Percentiles rank a stretch among this genome's conserved stretches.
Conservation (phyloP, 164 flowering plant genomes). For the Aristolochia fimbriata region DNA sequence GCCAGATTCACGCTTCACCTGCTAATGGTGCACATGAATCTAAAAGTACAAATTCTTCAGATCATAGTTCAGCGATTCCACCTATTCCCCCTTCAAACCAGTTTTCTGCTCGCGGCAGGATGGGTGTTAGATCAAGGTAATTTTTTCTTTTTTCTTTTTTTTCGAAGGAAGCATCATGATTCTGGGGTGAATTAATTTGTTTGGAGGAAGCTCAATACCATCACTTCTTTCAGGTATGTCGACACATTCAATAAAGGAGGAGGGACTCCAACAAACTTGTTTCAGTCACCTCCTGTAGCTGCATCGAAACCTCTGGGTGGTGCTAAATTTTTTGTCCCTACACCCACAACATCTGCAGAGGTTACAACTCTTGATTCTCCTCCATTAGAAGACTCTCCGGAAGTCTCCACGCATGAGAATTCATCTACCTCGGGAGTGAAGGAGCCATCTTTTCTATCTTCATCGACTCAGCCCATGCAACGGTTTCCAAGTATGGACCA, state of each 20-base stretch:
- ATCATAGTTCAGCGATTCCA: constrained; percentile 60
- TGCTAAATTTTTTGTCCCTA: constrained; percentile 69
- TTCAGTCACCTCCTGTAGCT: constrained; percentile 66
- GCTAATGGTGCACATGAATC: constrained; percentile 33
- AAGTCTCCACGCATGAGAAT: constrained; percentile 18
- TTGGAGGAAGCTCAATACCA: background rate
- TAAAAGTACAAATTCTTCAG: constrained; percentile 28
- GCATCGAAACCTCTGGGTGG: constrained; percentile 40
- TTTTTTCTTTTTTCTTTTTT: background rate
- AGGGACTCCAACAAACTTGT: constrained; percentile 41
- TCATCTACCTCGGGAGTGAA: constrained; percentile 25
- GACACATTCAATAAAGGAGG: constrained; percentile 89
- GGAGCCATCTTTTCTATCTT: constrained; percentile 21
- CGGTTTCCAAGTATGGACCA: constrained; percentile 67
- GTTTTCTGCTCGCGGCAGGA: constrained; percentile 80
- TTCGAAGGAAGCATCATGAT: background rate
- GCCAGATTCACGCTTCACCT: constrained; percentile 20
- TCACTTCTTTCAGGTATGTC: constrained; percentile 62
- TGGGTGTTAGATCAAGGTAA: constrained; percentile 86
- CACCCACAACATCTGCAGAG: constrained; percentile 32
- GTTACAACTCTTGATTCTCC: constrained; percentile 21
- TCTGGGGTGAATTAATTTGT: background rate
- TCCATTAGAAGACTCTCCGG: constrained; percentile 24
- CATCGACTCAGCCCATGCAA: constrained; percentile 35
- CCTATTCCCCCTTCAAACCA: constrained; percentile 81